Base-by-base conservation (phyloP, 805 yeast genomes). In the Candida pseudoglaebosa region DNA sequence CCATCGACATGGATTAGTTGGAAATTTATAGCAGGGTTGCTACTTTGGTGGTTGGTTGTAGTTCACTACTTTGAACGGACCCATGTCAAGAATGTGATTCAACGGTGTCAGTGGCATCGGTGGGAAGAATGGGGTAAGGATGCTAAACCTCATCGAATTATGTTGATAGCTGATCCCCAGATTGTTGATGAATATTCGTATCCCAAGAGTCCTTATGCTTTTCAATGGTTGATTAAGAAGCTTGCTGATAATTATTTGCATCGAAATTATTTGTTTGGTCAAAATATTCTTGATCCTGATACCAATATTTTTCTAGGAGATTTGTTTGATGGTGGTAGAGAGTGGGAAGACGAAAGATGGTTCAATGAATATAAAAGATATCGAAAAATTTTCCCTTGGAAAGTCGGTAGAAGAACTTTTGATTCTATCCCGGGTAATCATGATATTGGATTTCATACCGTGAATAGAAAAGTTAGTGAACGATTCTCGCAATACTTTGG, bases 301-400 rank as follows among this genome's bases (percentile, higher is more conserved):
- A 67, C 84, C 1, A 78, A 80, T 4, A 61, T 91, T 4, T 91
- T 88, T 55, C 62, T 93, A 19, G 99, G 99, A 2, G 99, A 93
- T 57, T 60, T 91, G 49, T 84, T 91, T 56, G 99, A 93, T 61
- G 97, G 97, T 9, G 98, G 98, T 0, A 71, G 99, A 41, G 82
- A 82, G 39, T 89, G 95, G 91, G 77, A 75, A 28, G 72, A 72
- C 24, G 66, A 71, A 16, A 54, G 47, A 7, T 88, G 96, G 95
- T 61, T 76, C 39, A 62, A 69, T 10, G 98, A 93, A 58, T 81
- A 73, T 50, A 52, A 58, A 15, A 65, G 99, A 37, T 93, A 84
- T 59, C 72, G 77, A 46, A 45, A 57, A 1, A 75, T 93, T 3
- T 91, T 85, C 58, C 82, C 84, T 5, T 63, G 67, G 42, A 70